Evolutionary conservation across 2,329 filamentous ascomycete species (phyloP), one percentile per base, ranked within the genome.

Genomic region (Pseudogymnoascus sp.): DNA sequence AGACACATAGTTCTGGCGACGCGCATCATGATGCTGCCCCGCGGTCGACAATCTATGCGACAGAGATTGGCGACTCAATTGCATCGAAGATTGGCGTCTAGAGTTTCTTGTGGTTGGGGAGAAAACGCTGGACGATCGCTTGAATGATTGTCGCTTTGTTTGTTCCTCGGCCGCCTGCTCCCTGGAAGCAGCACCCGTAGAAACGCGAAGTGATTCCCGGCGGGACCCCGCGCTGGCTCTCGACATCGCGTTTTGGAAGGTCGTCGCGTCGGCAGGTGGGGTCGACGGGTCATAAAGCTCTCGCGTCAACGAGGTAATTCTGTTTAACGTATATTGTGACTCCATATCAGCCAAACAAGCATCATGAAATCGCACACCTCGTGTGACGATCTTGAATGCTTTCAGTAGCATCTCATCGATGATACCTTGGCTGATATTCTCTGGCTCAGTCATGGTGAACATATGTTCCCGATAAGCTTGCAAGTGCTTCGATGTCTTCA

Each of bases 391-490:
- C 72, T 90, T 92, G 79, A 96, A 97, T 0, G 93, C 93, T 74
- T 93, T 95, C 62, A 96, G 78, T 23, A 97, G 89, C 84, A 97
- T 91, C 73, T 96, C 90, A 71, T 97, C 93, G 64, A 97, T 84
- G 64, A 93, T 84, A 69, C 89, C 85, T 5, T 38, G 31, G 70
- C 91, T 91, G 11, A 89, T 80, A 53, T 85, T 81, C 31, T 88
- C 82, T 0, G 77, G 73, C 0, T 81, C 78, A 75, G 68, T 3
- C 80, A 79, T 64, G 78, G 81, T 64, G 90, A 86, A 66, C 34
- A 40, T 60, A 3, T 60, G 18, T 37, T 40, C 12, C 6, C 34
- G 56, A 28, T 60, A 40, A 70, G 93, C 91, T 74, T 93, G 91
- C 67, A 99, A 79, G 59, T 85, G 84, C 76, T 96, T 97, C 16